Evolutionary conservation across 108 stramenopile species (phyloP).

Genomic region (Schizochytrium sp.): DNA sequence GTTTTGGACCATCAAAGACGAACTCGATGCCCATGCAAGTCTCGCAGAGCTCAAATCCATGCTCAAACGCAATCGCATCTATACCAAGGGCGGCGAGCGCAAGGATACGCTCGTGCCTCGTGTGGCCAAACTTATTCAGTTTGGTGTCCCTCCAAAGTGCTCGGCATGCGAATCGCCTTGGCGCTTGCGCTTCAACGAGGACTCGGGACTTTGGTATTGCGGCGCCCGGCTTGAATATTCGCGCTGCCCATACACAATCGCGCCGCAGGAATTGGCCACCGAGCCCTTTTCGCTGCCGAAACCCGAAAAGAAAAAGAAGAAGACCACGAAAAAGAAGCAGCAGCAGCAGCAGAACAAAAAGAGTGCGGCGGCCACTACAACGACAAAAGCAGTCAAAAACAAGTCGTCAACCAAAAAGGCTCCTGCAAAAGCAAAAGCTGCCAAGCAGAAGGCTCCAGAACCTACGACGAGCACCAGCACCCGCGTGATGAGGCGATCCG

Average conservation of each 20-base stretch:
- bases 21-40: neutral
- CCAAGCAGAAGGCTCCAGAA: no score
- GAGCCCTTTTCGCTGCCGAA: neutral
- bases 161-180: neutral
- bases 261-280: neutral
- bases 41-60: neutral
- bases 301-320: neutral
- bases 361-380: no score
- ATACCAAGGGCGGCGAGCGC: neutral
- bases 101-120: neutral
- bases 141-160: neutral
- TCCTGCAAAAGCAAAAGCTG: no score
- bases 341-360: neutral
- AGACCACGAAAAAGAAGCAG: neutral
- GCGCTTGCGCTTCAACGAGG: neutral
- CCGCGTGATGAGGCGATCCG: no score
- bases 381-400: no score
- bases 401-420: no score
- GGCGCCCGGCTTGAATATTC: neutral
- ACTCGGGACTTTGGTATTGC: neutral
- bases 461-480: no score
- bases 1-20: neutral
- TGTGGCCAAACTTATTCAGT: neutral
- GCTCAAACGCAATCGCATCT: neutral
- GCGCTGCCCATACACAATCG: neutral